Percentiles rank a stretch among this genome's conserved stretches.
Conservation (phyloP, 805 yeast species). For the Saccharomycopsis sp. region DNA sequence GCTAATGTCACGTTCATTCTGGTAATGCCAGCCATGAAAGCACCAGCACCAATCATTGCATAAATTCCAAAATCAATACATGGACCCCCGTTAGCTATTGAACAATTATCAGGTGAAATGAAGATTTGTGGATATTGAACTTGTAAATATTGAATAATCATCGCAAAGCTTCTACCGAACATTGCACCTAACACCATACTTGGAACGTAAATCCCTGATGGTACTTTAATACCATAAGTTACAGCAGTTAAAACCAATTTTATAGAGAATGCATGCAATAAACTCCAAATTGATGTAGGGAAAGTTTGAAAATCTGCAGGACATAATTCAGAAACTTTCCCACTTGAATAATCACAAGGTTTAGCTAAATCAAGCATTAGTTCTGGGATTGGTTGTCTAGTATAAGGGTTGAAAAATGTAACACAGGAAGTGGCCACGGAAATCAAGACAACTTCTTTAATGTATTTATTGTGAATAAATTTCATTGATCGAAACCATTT, state of each 20-base stretch:
- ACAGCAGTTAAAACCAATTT: slow-evolving; percentile 42
- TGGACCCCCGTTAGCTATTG: slow-evolving; percentile 19
- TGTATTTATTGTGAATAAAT: slow-evolving; percentile 34
- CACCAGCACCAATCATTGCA: slow-evolving; percentile 49
- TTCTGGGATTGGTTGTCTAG: slow-evolving; percentile 43
- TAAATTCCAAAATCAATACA: slow-evolving; percentile 45
- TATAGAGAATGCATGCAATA: slow-evolving; percentile 37
- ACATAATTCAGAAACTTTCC: slow-evolving; percentile 24
- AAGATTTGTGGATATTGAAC: slow-evolving; percentile 24
- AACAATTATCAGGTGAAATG: slow-evolving; percentile 1
- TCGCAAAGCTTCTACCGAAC: slow-evolving; percentile 46
- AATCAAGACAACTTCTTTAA: slow-evolving; percentile 39
- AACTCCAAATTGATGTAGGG: slow-evolving; percentile 29
- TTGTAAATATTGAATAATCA: slow-evolving; percentile 35
- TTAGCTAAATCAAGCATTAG: slow-evolving; percentile 43
- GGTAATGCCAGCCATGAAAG: slow-evolving; percentile 52
- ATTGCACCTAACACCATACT: slow-evolving; percentile 59
- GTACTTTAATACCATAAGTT: slow-evolving; percentile 52
- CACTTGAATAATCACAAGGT: slow-evolving; percentile 32
- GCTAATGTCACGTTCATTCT: slow-evolving; percentile 48
- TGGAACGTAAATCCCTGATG: slow-evolving; percentile 58
- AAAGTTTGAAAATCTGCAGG: slow-evolving; percentile 27
- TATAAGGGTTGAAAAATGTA: slow-evolving; percentile 43
- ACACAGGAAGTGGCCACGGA: slow-evolving; percentile 40
- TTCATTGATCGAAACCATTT: slow-evolving; percentile 30